Evolutionary conservation across 2,329 filamentous ascomycete species (phyloP).

Genomic region (Calonectria pseudoreteaudii): DNA sequence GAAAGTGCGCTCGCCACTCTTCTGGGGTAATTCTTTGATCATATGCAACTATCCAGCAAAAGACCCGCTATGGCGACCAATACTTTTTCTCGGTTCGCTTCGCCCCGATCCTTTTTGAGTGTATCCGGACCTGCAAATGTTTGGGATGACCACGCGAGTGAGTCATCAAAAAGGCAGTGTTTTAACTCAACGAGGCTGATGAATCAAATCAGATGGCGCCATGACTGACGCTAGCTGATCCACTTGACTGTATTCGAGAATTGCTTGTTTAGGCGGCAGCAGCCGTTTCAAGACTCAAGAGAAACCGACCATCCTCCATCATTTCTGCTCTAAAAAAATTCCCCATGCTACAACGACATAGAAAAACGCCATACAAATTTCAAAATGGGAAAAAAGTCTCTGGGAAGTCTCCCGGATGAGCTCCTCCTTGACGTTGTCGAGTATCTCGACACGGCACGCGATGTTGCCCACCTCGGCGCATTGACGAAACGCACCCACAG

Average conservation of each 20-base stretch:
- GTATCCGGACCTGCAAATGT: not conserved
- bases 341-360: slow-evolving; percentile 19
- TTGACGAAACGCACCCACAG: slow-evolving; percentile 54
- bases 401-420: slow-evolving; percentile 62
- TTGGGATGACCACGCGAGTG: not conserved
- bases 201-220: not conserved
- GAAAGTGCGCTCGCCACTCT: not conserved
- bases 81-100: not conserved
- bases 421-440: slow-evolving; percentile 61
- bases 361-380: slow-evolving; percentile 20
- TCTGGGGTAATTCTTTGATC: not conserved
- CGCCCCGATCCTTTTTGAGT: not conserved
- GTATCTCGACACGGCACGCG: slow-evolving; percentile 61
- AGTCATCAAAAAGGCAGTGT: slow-evolving; percentile 2
- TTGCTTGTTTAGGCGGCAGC: not conserved
- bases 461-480: slow-evolving; percentile 56
- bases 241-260: not conserved
- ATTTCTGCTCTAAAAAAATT: not conserved
- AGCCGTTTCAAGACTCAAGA: not conserved
- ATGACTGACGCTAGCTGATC: not conserved
- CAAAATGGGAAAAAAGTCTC: slow-evolving; percentile 43
- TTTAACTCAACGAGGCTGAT: slow-evolving; percentile 21
- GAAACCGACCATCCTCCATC: not conserved
- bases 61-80: slow-evolving; percentile 8
- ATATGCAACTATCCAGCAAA: slow-evolving; percentile 18